Percentiles rank a stretch among this genome's conserved stretches.
Evolutionary conservation across 2,329 filamentous ascomycete genomes (phyloP).

Genomic region (Aspergillus viridinutans): DNA sequence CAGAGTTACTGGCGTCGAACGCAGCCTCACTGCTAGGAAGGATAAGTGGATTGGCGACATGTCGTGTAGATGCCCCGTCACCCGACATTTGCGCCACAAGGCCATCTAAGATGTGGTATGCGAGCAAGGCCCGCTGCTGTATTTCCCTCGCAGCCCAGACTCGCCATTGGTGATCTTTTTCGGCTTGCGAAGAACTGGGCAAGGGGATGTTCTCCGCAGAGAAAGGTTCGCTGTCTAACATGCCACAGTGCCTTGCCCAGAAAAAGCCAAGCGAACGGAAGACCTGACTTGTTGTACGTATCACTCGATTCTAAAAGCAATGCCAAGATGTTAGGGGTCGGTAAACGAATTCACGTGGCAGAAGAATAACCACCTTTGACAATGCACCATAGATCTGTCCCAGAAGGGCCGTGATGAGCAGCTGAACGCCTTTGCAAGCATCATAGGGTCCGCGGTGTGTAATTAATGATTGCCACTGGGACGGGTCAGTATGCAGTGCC

Average conservation of each 20-base stretch:
- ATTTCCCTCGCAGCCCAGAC: conserved; percentile 43
- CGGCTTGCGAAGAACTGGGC: conserved; percentile 24
- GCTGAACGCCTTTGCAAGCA: conserved; percentile 41
- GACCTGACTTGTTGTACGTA: conserved; percentile 43
- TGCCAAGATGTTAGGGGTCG: not conserved
- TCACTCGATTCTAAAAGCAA: conserved; percentile 31
- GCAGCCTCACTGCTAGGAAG: conserved; percentile 39
- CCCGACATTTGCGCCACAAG: conserved; percentile 44
- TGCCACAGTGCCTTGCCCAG: conserved; percentile 45
- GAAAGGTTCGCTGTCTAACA: conserved; percentile 37
- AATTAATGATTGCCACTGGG: conserved; percentile 42
- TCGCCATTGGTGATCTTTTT: conserved; percentile 41
- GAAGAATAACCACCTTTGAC: conserved; percentile 28
- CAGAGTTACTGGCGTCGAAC: conserved; percentile 38
- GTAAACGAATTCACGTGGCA: not conserved
- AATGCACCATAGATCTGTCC: conserved; percentile 43
- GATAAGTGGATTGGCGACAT: conserved; percentile 40
- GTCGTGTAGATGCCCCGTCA: conserved; percentile 40
- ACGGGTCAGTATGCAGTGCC: conserved; percentile 2
- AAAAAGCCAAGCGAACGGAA: conserved; percentile 44
- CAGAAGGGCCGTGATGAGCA: conserved; percentile 42
- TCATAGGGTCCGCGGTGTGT: conserved; percentile 42
- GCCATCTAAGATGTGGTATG: conserved; percentile 44
- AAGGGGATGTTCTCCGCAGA: conserved; percentile 32
- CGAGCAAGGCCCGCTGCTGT: conserved; percentile 42